Base-by-base conservation (phyloP, 2,329 filamentous ascomycete species). In the Emergomyces pasteurianus region DNA sequence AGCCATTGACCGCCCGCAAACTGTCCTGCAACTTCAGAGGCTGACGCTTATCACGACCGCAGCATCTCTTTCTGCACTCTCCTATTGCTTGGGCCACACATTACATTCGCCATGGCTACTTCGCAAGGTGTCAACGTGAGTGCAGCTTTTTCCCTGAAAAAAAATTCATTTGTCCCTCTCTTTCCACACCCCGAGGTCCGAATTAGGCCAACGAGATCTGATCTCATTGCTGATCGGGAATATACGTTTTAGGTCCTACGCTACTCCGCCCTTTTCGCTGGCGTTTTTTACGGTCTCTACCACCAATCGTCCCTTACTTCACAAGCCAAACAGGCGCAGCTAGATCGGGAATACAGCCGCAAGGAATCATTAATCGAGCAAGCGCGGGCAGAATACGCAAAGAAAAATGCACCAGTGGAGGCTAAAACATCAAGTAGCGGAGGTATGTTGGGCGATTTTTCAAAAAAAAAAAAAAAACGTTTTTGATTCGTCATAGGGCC, bases 221-320 rank as follows among this genome's bases (percentile, higher is more conserved):
- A 43, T 1, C 14, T 12, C 12, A 23, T 18, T 28, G 21, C 38
- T 57, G 12, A 57, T 31, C 7, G 6, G 21, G 2, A 14, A 31
- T 16, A 49, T 53, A 6, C 16, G 14, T 56, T 14, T 56, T 52
- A 99, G 94, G 92, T 99, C 77, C 85, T 97, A 77, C 92, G 94
- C 79, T 99, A 92, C 84, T 92, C 91, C 73, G 92, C 92, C 74
- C 89, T 99, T 68, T 89, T 86, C 73, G 82, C 90, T 72, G 94
- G 94, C 75, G 80, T 97, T 74, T 87, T 96, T 80, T 99, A 99
- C 81, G 94, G 94, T 76, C 86, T 96, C 81, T 89, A 87, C 78
- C 92, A 96, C 81, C 94, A 99, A 81, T 82, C 87, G 73, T 83
- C 85, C 65, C 87, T 99, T 77, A 86, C 80, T 68, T 77, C 88